phyloP scores from a whole-genome alignment of 768 basidiomycete genomes.

The Pleurotus ostreatus region DNA sequence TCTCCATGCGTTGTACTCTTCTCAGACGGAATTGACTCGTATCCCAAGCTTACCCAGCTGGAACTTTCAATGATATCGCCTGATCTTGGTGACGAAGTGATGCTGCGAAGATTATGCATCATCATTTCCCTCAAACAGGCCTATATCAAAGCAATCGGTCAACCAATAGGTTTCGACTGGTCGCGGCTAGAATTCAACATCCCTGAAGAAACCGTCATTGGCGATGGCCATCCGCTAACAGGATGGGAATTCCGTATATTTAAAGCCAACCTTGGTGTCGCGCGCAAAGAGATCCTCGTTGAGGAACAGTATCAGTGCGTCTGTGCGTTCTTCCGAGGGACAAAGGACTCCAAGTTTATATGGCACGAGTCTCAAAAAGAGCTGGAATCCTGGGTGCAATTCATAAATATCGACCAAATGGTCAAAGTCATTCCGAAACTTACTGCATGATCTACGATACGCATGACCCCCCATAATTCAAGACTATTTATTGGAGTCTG shows the following conservation, averaged over 20 bases:
- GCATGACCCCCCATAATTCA: too few species aligned
- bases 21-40: not conserved
- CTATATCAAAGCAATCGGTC: conserved; percentile 82
- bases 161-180: conserved; percentile 76
- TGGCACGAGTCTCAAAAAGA: conserved; percentile 68
- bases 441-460: conserved; percentile 37
- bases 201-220: conserved; percentile 50
- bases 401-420: conserved; percentile 79
- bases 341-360: conserved; percentile 60
- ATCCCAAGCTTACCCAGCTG: conserved; percentile 25
- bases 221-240: conserved; percentile 63
- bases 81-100: conserved; percentile 54
- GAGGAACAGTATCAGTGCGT: conserved; percentile 76
- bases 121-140: conserved; percentile 77
- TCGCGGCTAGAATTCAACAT: conserved; percentile 81
- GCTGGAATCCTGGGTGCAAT: conserved; percentile 78
- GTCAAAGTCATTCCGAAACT: conserved; percentile 76
- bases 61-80: conserved; percentile 53
- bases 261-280: conserved; percentile 67
- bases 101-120: conserved; percentile 72
- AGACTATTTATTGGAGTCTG: too few species aligned
- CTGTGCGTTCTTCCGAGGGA: conserved; percentile 72
- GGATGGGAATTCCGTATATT: conserved; percentile 90
- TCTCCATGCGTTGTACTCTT: not conserved
- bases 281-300: conserved; percentile 48